Evolutionary conservation across 1,284 basidiomycete species (phyloP), one percentile per base, ranked within the genome.

Genomic region (Pseudozyma thailandica): DNA sequence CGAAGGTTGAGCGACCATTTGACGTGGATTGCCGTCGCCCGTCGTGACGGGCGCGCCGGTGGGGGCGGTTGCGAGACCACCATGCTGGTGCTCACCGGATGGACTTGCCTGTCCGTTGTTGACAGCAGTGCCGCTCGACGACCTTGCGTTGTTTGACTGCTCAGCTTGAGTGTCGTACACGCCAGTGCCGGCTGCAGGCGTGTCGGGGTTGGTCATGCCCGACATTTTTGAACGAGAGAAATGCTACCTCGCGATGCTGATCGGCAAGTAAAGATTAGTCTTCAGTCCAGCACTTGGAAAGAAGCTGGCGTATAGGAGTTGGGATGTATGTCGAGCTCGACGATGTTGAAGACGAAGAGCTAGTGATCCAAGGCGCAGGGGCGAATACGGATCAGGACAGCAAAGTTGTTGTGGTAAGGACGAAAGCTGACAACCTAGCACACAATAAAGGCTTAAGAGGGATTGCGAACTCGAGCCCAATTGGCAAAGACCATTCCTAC

Each of bases 11-110:
- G 45, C 28, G 7, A 58, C 59, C 59, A 69, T 62, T 39, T 63
- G 55, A 15, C 47, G 65, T 18, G 45, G 50, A 15, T 53, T 43
- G 18, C 55, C 48, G 2, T 63, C 59, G 23, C 51, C 55, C 1
- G 46, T 62, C 26, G 59, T 41, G 16, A 69, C 65, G n/a, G 65
- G 65, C 2, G 65, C 65, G 4, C 59, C 59, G 2, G 65, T 69
- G n/a, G 59, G 65, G 0, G 65, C 65, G 1, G 45, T 54, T 6
- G 55, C 55, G 12, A 63, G 50, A 18, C 59, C 65, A n/a, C 65
- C 65, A 18, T 46, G 39, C 33, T 66, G 52, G 38, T 60, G 52
- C 7, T 59, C 55, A 8, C 23, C 27, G 15, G n/a, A n/a, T n/a
- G n/a, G 16, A 20, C 23, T 18, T 4, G 18, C 8, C 20, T 33